Conservation (phyloP, 441 rosid genomes). For the Arabidopsis hybrid region DNA sequence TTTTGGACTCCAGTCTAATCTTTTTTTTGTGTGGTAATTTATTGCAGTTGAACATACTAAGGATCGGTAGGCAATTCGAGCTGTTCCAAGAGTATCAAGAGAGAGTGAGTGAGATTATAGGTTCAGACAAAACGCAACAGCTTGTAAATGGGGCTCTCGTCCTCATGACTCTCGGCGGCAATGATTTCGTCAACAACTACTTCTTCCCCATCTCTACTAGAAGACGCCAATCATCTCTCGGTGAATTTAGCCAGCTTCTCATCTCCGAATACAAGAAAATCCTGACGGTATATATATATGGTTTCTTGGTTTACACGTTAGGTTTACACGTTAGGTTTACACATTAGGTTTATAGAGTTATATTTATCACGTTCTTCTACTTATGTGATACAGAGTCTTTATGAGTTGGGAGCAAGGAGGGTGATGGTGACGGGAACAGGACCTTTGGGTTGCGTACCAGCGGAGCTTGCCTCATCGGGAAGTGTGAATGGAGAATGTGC, state of each 20-base stretch:
- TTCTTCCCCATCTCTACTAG: conserved; percentile 63
- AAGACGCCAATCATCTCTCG: conserved; percentile 59
- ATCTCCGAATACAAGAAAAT: conserved; percentile 67
- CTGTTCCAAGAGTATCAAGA: conserved; percentile 61
- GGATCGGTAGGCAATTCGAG: conserved; percentile 57
- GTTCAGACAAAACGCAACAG: conserved; percentile 46
- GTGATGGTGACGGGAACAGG: conserved; percentile 63
- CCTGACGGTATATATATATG: conserved; percentile 45
- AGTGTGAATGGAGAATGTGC: conserved; percentile 56
- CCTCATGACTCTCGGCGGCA: conserved; percentile 71
- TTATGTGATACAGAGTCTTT: conserved; percentile 43
- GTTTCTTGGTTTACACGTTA: conserved; percentile 10
- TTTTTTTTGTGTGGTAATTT: neutral
- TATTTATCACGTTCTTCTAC: too few species aligned
- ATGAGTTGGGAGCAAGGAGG: conserved; percentile 57
- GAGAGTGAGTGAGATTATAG: conserved; percentile 53
- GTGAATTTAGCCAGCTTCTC: conserved; percentile 51
- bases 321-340: neutral
- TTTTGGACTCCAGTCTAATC: neutral
- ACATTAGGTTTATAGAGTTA: too few species aligned
- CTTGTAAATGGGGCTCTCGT: conserved; percentile 58
- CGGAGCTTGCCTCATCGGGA: conserved; percentile 47
- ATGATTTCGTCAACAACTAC: conserved; percentile 77
- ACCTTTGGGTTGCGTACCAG: conserved; percentile 58
- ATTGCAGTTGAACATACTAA: conserved; percentile 59